phyloP scores from a whole-genome alignment of 192 early-diverging fungal genomes.

The Powellomyces hirtus region DNA sequence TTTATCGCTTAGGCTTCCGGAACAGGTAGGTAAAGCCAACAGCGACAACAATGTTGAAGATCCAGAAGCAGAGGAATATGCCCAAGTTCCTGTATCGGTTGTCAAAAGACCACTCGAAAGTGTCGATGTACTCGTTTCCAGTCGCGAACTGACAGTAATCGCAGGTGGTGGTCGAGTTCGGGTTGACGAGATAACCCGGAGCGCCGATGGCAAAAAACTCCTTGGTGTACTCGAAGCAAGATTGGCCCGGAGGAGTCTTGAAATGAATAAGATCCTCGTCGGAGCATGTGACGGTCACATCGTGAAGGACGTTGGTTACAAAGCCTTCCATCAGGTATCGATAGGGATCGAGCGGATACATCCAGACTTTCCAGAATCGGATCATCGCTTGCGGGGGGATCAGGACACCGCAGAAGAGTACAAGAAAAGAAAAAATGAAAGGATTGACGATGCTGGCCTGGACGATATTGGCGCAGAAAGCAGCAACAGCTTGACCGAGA shows the following conservation, averaged over 20 bases:
- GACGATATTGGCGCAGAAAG: slow-evolving; percentile 53
- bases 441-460: slow-evolving; percentile 63
- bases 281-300: slow-evolving; percentile 44
- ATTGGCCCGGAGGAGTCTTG: slow-evolving; percentile 51
- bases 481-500: slow-evolving; percentile 58
- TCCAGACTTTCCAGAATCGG: slow-evolving; percentile 60
- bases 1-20: slow-evolving; percentile 43
- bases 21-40: slow-evolving; percentile 42
- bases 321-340: slow-evolving; percentile 62
- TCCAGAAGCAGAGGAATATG: slow-evolving; percentile 48
- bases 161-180: slow-evolving; percentile 49
- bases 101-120: slow-evolving; percentile 51
- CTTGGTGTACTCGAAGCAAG: slow-evolving; percentile 60
- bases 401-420: slow-evolving; percentile 63
- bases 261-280: slow-evolving; percentile 43
- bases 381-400: slow-evolving; percentile 56
- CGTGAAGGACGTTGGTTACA: slow-evolving; percentile 57
- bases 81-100: slow-evolving; percentile 71
- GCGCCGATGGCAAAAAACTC: slow-evolving; percentile 43
- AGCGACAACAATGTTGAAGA: slow-evolving; percentile 53
- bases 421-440: slow-evolving; percentile 57
- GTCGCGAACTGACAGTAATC: slow-evolving; percentile 60
- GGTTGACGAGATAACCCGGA: slow-evolving; percentile 61
- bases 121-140: slow-evolving; percentile 59
- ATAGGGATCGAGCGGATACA: slow-evolving; percentile 66